Percentiles rank a stretch among this genome's conserved stretches.
These are phyloP conservation scores for Panaeolus papilionaceus DNA, from an alignment of 768 basidiomycete genomes.

Conservation along the genomic window DNA sequence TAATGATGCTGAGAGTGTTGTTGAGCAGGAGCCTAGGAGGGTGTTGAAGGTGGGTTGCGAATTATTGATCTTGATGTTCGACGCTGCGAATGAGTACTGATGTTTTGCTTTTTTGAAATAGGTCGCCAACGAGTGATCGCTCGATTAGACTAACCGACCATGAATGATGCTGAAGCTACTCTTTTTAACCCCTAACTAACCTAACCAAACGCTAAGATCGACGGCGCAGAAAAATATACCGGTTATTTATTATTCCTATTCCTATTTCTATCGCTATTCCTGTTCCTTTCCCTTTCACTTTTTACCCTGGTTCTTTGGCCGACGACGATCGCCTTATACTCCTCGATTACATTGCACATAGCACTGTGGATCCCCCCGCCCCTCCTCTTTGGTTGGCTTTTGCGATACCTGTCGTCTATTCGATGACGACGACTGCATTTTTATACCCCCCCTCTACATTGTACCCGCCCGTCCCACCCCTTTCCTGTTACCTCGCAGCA, in stretches of 20 bases:
- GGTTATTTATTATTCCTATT: not conserved
- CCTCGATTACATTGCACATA: too few species aligned
- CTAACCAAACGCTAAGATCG: too few species aligned
- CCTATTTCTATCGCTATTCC: not conserved
- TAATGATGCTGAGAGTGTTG: constrained; percentile 27
- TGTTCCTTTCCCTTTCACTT: not conserved
- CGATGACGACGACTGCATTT: too few species aligned
- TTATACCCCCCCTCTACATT: too few species aligned
- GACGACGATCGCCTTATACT: not conserved
- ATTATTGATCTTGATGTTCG: too few species aligned
- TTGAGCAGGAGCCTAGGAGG: constrained; percentile 33
- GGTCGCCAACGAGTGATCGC: not conserved
- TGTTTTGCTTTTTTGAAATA: not conserved
- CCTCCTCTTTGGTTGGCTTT: too few species aligned
- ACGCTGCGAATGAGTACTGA: not conserved
- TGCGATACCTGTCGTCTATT: too few species aligned
- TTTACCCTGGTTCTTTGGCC: not conserved
- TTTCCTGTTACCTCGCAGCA: too few species aligned
- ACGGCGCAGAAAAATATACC: not conserved
- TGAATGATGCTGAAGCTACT: not conserved
- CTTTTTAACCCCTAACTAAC: too few species aligned
- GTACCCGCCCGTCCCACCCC: too few species aligned
- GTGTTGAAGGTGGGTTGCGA: constrained; percentile 45
- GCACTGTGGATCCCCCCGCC: not conserved
- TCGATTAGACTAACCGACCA: too few species aligned